Evolutionary conservation across 345 rosid species (phyloP), one percentile per base, ranked within the genome.

Genomic region (Adansonia digitata): DNA sequence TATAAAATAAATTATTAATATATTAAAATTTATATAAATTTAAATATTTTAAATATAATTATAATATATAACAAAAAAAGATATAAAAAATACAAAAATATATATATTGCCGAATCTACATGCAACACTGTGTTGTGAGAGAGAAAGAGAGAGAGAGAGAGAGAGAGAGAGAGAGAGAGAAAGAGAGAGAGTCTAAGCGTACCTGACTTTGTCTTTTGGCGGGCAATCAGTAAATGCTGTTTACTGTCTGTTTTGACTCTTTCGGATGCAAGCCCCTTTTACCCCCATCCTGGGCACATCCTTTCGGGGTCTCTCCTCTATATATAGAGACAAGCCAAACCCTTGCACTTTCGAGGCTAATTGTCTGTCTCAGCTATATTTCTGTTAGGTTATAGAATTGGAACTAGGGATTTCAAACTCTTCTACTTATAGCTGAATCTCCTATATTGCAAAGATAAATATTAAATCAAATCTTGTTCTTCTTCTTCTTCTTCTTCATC

Each of bases 181-280:
- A n/a, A n/a, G n/a, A 65, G 45, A 40, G 45, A 78, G 84, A 71
- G 83, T 70, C 72, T 31, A 77, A 75, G 71, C 31, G 71, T 24
- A 75, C 90, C 66, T 86, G 92, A 89, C 94, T 86, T 86, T 86
- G 92, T 88, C 94, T 86, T 86, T 81, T 76, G 26, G 82, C 78
- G 69, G 75, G 69, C 52, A 26, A 59, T 56, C 87, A 90, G 90
- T 89, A 81, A 89, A 89, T 93, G 92, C 86, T 61, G 56, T 22
- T 65, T 68, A 86, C 85, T 86, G 86, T 75, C 81, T 68, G 71
- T 74, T 55, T 88, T 86, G 92, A 90, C 93, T 87, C 87, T 80
- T 24, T 69, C 72, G 75, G 73, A 72, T 43, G 71, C 57, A 73
- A 72, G 24, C 2, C 51, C 29, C 67, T 71, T 80, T 71, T 76